Evolutionary conservation across 1,284 basidiomycete species (phyloP).

Genomic region (Xerocomus amazonicus): DNA sequence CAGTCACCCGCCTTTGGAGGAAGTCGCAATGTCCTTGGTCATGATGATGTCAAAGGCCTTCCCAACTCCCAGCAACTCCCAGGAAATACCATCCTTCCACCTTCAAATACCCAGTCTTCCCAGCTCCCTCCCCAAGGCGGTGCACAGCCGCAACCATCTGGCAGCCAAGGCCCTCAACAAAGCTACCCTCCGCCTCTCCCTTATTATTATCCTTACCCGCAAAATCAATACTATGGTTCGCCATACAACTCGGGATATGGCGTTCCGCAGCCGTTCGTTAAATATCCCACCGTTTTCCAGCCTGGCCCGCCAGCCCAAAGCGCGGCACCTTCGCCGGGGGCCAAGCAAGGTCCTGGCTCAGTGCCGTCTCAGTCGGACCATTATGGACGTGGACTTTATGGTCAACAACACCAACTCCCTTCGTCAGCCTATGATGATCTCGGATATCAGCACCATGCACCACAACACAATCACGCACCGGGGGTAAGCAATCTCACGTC

Average conservation of each 20-base stretch:
- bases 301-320: slow-evolving; percentile 62
- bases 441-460: slow-evolving; percentile 53
- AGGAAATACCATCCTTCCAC: slow-evolving; percentile 47
- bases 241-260: slow-evolving; percentile 69
- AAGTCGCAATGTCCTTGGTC: slow-evolving; percentile 56
- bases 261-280: slow-evolving; percentile 67
- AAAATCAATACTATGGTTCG: slow-evolving; percentile 69
- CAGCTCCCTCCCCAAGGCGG: slow-evolving; percentile 47
- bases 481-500: slow-evolving; percentile 49
- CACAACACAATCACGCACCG: slow-evolving; percentile 50
- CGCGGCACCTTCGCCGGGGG: slow-evolving; percentile 56
- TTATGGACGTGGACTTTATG: slow-evolving; percentile 60
- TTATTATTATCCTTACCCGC: slow-evolving; percentile 68
- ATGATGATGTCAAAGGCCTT: slow-evolving; percentile 70
- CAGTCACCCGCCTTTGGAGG: slow-evolving; percentile 54
- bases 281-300: slow-evolving; percentile 72
- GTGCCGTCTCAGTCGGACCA: slow-evolving; percentile 56
- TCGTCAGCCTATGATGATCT: slow-evolving; percentile 65
- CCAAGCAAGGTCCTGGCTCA: slow-evolving; percentile 56
- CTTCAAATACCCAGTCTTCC: slow-evolving; percentile 47
- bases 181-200: slow-evolving; percentile 56
- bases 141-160: slow-evolving; percentile 53
- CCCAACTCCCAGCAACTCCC: slow-evolving; percentile 55
- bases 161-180: slow-evolving; percentile 60
- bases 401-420: slow-evolving; percentile 53